phyloP scores from a whole-genome alignment of 768 basidiomycete species.

The Gloeostereum incarnatum region DNA sequence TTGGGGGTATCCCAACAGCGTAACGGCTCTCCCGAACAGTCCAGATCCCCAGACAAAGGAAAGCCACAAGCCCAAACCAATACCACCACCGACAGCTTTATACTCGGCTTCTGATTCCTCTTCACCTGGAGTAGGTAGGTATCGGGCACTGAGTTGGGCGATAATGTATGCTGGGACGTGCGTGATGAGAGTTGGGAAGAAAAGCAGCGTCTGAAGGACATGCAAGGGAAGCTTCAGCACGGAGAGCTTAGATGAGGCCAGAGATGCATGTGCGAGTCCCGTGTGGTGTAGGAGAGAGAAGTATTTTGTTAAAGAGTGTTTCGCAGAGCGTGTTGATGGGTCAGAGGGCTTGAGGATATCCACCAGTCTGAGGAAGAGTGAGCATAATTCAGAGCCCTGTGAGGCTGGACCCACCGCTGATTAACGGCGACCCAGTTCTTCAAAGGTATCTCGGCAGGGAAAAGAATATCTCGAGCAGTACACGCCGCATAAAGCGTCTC shows the following conservation, averaged over 20 bases:
- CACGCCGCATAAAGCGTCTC: conserved; percentile 50
- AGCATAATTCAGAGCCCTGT: not conserved
- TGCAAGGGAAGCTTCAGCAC: conserved; percentile 20
- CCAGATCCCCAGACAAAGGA: conserved; percentile 7
- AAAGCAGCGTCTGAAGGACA: conserved; percentile 24
- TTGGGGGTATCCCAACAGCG: conserved; percentile 4
- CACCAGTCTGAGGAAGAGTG: conserved; percentile 15
- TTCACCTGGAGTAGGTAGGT: conserved; percentile 38
- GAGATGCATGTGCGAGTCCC: conserved; percentile 38
- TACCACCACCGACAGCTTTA: conserved; percentile 52
- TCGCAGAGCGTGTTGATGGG: conserved; percentile 19
- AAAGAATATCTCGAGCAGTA: conserved; percentile 50
- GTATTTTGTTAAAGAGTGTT: conserved; percentile 43
- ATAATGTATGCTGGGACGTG: conserved; percentile 52
- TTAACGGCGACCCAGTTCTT: conserved; percentile 42
- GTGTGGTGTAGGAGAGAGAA: conserved; percentile 42
- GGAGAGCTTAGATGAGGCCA: conserved; percentile 32
- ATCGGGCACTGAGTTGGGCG: conserved; percentile 29
- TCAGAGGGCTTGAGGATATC: conserved; percentile 22
- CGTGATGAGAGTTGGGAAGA: conserved; percentile 36
- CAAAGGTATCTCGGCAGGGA: conserved; percentile 40
- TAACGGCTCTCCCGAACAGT: conserved; percentile 8
- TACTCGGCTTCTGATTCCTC: conserved; percentile 66
- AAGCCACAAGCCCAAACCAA: conserved; percentile 16
- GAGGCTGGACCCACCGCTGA: conserved; percentile 38